Conservation (phyloP, 768 basidiomycete species). For the Tricholoma sp. region DNA sequence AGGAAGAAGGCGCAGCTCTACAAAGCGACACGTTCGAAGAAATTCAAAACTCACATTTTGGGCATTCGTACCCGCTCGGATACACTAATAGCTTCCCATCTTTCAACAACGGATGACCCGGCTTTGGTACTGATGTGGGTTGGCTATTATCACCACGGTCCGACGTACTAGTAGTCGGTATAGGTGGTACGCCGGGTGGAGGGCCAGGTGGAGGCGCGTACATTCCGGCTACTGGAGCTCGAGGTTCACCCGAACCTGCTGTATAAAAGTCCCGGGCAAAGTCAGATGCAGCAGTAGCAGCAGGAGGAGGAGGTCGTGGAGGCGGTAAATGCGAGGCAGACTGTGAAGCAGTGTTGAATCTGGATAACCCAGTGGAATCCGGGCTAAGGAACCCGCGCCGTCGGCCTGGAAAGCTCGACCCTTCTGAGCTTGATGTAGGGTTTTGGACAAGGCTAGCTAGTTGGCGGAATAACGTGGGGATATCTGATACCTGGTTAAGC, state of each 20-base stretch:
- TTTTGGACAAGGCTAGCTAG: not conserved
- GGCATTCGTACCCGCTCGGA: slow-evolving; percentile 55
- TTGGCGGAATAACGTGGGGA: not conserved
- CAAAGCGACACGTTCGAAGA: not conserved
- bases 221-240: too few species aligned
- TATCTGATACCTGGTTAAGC: not conserved
- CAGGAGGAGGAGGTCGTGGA: slow-evolving; percentile 1
- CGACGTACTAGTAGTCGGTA: not conserved
- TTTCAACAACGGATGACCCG: slow-evolving; percentile 64
- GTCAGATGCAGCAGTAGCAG: too few species aligned
- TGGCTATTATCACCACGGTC: slow-evolving; percentile 21
- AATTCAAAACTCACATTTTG: slow-evolving; percentile 53
- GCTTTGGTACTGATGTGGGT: slow-evolving; percentile 57
- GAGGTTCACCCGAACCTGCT: slow-evolving; percentile 32
- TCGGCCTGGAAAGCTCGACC: not conserved
- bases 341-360: not conserved
- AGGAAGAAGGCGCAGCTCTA: too few species aligned
- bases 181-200: slow-evolving; percentile 14
- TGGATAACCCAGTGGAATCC: slow-evolving; percentile 15
- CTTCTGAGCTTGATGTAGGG: not conserved
- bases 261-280: slow-evolving; percentile 64
- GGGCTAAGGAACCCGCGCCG: slow-evolving; percentile 5
- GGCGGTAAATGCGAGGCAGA: not conserved
- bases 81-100: slow-evolving; percentile 65
- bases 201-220: slow-evolving; percentile 13